Conservation (phyloP, 164 flowering plant species). For the Hamamelis virginiana region DNA sequence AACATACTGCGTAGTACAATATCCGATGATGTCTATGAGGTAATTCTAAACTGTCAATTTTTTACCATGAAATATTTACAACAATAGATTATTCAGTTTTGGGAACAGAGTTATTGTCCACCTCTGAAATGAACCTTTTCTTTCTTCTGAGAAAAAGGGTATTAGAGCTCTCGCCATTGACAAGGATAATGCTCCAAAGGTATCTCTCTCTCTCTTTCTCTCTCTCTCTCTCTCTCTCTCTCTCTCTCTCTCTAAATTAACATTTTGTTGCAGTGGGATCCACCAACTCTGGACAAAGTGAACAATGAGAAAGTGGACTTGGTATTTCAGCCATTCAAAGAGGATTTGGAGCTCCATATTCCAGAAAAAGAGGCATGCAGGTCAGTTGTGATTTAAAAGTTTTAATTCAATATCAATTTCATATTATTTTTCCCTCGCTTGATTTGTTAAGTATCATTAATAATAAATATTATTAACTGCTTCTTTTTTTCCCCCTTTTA, state of each 20-base stretch:
- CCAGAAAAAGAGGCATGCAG: conserved; percentile 62
- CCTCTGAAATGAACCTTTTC: not conserved
- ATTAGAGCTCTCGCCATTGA: conserved; percentile 88
- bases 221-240: conserved; percentile 9
- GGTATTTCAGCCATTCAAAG: conserved; percentile 60
- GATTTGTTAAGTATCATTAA: not conserved
- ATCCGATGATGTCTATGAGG: conserved; percentile 95
- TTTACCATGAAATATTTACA: not conserved
- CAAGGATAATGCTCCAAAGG: conserved; percentile 93
- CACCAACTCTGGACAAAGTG: conserved; percentile 54
- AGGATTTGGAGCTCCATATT: conserved; percentile 68
- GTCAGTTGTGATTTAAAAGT: conserved; percentile 25
- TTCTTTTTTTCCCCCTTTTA: not conserved
- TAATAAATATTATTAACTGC: not conserved
- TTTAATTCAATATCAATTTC: not conserved
- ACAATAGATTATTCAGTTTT: not conserved
- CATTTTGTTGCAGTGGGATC: conserved; percentile 60
- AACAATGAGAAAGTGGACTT: conserved; percentile 47
- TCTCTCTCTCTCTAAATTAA: not conserved
- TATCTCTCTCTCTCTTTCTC: conserved; percentile 20
- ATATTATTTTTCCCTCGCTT: not conserved
- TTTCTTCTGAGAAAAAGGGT: conserved; percentile 46
- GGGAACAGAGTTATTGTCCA: not conserved
- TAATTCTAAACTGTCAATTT: conserved; percentile 17
- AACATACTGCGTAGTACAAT: conserved; percentile 59